These are phyloP conservation scores for Nicotiana knightiana DNA, from an alignment of 257 asterid genomes.

Conservation along the genomic window DNA sequence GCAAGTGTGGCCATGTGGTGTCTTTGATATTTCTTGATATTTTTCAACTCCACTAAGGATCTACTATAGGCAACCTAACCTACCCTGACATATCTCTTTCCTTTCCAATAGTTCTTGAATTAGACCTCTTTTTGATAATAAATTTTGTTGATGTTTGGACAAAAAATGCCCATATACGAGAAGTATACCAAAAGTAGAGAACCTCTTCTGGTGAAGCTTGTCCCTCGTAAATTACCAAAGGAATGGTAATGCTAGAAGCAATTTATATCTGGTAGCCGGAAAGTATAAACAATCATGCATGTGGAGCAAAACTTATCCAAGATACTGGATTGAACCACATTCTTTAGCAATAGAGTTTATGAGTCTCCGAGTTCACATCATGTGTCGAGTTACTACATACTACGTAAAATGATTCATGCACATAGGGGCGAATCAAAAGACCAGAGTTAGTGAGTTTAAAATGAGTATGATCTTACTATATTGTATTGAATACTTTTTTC, in stretches of 20 bases:
- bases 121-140: background rate
- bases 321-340: background rate
- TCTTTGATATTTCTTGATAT: background rate
- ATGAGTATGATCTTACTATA: background rate
- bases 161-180: too few species aligned
- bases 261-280: background rate
- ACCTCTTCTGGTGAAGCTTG: too few species aligned
- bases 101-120: background rate
- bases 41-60: background rate
- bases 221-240: background rate
- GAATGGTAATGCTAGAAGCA: background rate
- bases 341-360: background rate
- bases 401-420: background rate
- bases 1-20: slow-evolving; percentile 1
- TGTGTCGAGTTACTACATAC: background rate
- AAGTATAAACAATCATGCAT: background rate
- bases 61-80: background rate
- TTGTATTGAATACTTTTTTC: too few species aligned
- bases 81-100: background rate
- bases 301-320: background rate
- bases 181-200: too few species aligned
- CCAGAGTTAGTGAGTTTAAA: background rate
- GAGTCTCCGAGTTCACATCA: background rate
- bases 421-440: background rate
- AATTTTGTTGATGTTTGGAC: too few species aligned